Conservation (phyloP, 73 alveolate genomes). For the Uronychia setigera region DNA sequence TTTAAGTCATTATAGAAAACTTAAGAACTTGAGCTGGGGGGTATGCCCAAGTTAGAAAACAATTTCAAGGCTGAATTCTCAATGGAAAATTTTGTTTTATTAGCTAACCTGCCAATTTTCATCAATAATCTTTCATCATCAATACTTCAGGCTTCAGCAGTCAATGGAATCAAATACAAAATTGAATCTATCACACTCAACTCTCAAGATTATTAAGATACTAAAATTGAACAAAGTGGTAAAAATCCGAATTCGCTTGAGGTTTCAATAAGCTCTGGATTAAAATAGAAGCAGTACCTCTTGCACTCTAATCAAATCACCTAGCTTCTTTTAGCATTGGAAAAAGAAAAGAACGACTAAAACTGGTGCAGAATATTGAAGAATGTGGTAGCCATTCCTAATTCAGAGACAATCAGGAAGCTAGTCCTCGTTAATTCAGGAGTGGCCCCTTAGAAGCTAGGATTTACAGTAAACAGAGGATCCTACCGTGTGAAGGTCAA, state of each 20-base stretch:
- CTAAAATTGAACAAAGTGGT: too few species aligned
- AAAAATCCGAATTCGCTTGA: too few species aligned
- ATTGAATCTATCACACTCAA: background rate
- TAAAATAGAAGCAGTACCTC: too few species aligned
- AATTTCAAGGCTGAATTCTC: background rate
- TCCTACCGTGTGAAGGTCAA: background rate
- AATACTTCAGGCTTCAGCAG: background rate
- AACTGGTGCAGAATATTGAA: too few species aligned
- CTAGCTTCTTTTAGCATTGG: too few species aligned
- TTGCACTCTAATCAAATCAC: too few species aligned
- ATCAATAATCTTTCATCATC: background rate
- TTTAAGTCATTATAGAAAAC: background rate
- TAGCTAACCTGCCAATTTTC: background rate
- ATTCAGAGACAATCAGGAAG: background rate
- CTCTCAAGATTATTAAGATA: too few species aligned
- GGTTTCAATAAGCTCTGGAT: too few species aligned
- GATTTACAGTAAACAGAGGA: background rate
- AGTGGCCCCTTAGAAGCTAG: background rate
- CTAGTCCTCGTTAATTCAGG: background rate
- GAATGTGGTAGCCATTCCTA: too few species aligned
- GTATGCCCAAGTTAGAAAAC: background rate
- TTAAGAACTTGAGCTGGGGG: background rate
- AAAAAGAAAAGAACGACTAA: too few species aligned
- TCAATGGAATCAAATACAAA: background rate
- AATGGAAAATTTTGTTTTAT: background rate